Conservation (phyloP, 176 grass and related monocot genomes). For the Musa acuminata region DNA sequence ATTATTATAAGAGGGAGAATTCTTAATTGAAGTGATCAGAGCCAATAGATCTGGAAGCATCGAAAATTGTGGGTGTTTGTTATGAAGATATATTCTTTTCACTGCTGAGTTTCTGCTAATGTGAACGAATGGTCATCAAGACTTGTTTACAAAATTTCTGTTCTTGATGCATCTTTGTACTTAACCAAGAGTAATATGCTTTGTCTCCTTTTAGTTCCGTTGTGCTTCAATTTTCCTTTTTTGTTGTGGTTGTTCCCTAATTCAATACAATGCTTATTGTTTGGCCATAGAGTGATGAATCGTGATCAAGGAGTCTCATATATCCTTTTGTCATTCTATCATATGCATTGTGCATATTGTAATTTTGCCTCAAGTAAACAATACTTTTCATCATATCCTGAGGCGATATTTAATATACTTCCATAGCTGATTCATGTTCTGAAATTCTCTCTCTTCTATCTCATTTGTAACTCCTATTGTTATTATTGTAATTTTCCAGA, state of each 20-base stretch:
- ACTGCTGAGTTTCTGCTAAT: neutral
- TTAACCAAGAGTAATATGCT: neutral
- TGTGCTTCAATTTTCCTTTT: too few relatives aligned
- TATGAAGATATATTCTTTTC: neutral
- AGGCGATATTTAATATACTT: neutral
- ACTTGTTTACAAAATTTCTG: neutral
- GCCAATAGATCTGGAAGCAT: neutral
- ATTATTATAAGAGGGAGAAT: neutral
- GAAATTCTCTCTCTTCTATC: conserved; percentile 1
- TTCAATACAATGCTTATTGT: neutral
- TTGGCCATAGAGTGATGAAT: neutral
- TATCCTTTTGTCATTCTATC: neutral
- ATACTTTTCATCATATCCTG: neutral
- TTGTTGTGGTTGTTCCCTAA: neutral
- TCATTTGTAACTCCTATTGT: conserved; percentile 2
- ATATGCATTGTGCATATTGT: neutral
- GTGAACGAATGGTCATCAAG: neutral
- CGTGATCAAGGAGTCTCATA: neutral
- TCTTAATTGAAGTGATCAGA: neutral
- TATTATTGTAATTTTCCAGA: conserved; percentile 1
- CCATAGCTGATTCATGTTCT: neutral
- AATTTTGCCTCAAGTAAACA: neutral
- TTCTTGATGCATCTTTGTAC: neutral
- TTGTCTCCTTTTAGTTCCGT: too few relatives aligned
- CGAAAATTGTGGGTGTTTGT: neutral